These are phyloP conservation scores for Paecilomyces sp. DNA, from an alignment of 2,329 filamentous ascomycete genomes.

Conservation along the genomic window DNA sequence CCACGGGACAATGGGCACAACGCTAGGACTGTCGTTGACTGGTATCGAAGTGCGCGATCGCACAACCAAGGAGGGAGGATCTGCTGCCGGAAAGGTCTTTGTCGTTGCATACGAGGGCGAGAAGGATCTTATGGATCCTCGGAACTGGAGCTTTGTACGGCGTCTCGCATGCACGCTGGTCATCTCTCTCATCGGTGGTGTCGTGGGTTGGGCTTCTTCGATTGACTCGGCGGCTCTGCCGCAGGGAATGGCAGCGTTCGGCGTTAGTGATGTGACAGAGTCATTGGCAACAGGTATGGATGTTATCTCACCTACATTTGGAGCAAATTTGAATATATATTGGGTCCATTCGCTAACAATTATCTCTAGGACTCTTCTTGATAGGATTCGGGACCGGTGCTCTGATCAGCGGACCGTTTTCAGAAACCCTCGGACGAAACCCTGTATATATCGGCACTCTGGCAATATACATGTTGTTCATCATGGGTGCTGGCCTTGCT, in stretches of 20 bases:
- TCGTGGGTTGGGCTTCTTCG: conserved; percentile 42
- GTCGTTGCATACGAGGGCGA: conserved; percentile 34
- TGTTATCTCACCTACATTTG: background rate
- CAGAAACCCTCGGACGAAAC: conserved; percentile 42
- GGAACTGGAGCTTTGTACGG: conserved; percentile 33
- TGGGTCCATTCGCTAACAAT: conserved; percentile 1
- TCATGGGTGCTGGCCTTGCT: conserved; percentile 42
- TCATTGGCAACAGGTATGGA: conserved; percentile 35
- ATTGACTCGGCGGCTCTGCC: conserved; percentile 43
- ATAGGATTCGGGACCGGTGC: conserved; percentile 42
- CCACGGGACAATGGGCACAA: conserved; percentile 12
- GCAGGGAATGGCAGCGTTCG: conserved; percentile 33
- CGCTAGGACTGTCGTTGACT: conserved; percentile 14
- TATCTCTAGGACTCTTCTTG: conserved; percentile 28
- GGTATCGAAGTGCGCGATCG: conserved; percentile 16
- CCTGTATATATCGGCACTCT: conserved; percentile 42
- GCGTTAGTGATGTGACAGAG: conserved; percentile 38
- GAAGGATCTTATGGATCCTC: conserved; percentile 38
- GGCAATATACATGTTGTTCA: conserved; percentile 42
- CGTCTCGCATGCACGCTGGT: conserved; percentile 28
- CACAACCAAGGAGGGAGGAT: conserved; percentile 10
- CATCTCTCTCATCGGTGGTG: conserved; percentile 36
- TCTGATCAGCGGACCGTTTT: conserved; percentile 41
- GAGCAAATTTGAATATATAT: background rate
- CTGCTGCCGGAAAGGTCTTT: conserved; percentile 28